Evolutionary conservation across 2,329 filamentous ascomycete species (phyloP).

Genomic region (Rugonectria rugulosa): DNA sequence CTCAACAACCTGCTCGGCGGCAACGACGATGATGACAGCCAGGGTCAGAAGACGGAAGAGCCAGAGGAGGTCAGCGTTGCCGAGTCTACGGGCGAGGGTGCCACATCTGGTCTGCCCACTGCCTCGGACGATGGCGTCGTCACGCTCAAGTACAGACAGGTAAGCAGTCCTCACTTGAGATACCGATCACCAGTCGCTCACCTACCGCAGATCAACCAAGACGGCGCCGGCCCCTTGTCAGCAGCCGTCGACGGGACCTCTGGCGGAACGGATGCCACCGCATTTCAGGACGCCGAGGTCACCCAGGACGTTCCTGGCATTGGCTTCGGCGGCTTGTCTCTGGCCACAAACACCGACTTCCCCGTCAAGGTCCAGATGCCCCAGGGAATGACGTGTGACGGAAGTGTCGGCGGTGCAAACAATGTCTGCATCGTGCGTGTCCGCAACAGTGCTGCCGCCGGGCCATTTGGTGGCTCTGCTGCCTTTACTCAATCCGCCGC

Average conservation of each 20-base stretch:
- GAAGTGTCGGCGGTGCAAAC: conserved; percentile 61
- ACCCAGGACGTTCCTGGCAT: conserved; percentile 54
- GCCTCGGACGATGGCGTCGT: conserved; percentile 66
- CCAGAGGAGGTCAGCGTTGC: conserved; percentile 61
- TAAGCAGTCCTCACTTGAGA: conserved; percentile 28
- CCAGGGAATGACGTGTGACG: conserved; percentile 71
- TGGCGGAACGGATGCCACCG: conserved; percentile 65
- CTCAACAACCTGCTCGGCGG: conserved; percentile 40
- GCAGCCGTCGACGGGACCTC: conserved; percentile 69
- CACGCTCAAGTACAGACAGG: conserved; percentile 67
- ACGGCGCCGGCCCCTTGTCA: conserved; percentile 70
- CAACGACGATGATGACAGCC: conserved; percentile 24
- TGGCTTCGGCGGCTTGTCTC: conserved; percentile 63
- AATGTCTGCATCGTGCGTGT: conserved; percentile 73
- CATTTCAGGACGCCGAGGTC: conserved; percentile 67
- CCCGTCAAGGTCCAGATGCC: conserved; percentile 72
- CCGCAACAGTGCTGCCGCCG: conserved; percentile 67
- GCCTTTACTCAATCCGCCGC: conserved; percentile 69
- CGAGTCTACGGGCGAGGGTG: conserved; percentile 61
- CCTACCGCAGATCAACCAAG: conserved; percentile 70
- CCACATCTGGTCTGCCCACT: conserved; percentile 65
- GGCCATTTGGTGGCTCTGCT: conserved; percentile 72
- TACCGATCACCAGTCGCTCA: not conserved
- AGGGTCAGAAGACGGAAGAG: conserved; percentile 49
- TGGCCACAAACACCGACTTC: conserved; percentile 69